Percentiles rank a stretch among this genome's conserved stretches.
Conservation (phyloP, 2,329 filamentous ascomycete genomes). For the Colletotrichum tropicale region DNA sequence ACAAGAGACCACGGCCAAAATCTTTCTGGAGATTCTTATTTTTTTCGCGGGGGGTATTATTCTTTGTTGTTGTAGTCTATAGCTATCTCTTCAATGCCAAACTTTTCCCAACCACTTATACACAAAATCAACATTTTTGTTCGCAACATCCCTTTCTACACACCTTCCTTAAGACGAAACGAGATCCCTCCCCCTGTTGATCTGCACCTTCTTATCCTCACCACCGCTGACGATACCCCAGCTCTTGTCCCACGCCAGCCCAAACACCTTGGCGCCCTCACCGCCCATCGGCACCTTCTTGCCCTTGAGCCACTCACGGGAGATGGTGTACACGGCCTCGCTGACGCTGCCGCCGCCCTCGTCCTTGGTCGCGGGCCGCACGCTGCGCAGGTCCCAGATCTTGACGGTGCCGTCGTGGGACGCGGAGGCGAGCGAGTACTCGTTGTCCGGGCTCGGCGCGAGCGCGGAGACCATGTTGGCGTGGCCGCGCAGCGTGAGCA, state of each 20-base stretch:
- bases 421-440: conserved; percentile 86
- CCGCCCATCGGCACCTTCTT: conserved; percentile 72
- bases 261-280: conserved; percentile 89
- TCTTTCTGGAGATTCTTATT: neutral
- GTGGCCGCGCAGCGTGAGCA: conserved; percentile 92
- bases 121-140: neutral
- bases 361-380: conserved; percentile 61
- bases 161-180: conserved; percentile 36
- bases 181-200: conserved; percentile 73
- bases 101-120: conserved; percentile 18
- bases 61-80: conserved; percentile 19
- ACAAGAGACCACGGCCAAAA: neutral
- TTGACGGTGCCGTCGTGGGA: conserved; percentile 91
- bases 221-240: conserved; percentile 91
- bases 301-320: conserved; percentile 72
- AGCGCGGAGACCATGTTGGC: conserved; percentile 66
- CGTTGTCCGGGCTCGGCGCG: conserved; percentile 62
- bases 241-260: conserved; percentile 82
- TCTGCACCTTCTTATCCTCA: conserved; percentile 93
- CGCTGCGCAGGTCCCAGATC: conserved; percentile 89
- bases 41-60: conserved; percentile 15
- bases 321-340: conserved; percentile 77
- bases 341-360: conserved; percentile 68
- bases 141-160: neutral
- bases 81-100: conserved; percentile 9